These are phyloP conservation scores for Hygrophorus pudorinus DNA, from an alignment of 768 basidiomycete species.

Conservation along the genomic window DNA sequence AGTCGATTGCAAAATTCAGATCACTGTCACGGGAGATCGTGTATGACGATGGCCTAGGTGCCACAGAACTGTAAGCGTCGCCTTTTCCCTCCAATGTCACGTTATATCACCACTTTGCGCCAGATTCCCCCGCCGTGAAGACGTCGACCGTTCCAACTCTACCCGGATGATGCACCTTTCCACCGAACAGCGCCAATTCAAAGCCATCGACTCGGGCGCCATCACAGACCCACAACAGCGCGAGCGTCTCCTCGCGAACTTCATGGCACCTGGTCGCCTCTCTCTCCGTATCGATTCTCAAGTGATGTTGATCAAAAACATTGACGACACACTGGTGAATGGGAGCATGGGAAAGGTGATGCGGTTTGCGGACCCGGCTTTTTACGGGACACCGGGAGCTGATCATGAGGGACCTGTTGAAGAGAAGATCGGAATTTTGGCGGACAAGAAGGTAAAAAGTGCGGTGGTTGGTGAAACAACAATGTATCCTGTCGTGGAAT, in stretches of 20 bases:
- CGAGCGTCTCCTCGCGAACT: constrained; percentile 76
- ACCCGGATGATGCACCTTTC: constrained; percentile 53
- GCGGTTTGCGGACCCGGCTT: constrained; percentile 52
- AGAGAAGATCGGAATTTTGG: constrained; percentile 18
- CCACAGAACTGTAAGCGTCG: constrained; percentile 76
- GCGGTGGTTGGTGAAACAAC: constrained; percentile 10
- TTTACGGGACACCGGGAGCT: constrained; percentile 33
- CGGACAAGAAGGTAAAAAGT: constrained; percentile 20
- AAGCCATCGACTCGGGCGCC: constrained; percentile 54
- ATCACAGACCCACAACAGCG: constrained; percentile 44
- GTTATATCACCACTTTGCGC: neutral
- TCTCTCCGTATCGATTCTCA: constrained; percentile 71
- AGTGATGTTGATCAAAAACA: constrained; percentile 94
- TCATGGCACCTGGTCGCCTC: constrained; percentile 78
- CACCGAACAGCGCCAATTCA: constrained; percentile 43
- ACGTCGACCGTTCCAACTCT: constrained; percentile 81
- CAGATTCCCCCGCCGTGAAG: constrained; percentile 87
- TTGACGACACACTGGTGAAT: constrained; percentile 86
- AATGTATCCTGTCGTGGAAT: constrained; percentile 69
- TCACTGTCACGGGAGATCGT: constrained; percentile 57
- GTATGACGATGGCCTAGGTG: constrained; percentile 73
- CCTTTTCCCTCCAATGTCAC: neutral
- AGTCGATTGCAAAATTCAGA: constrained; percentile 64
- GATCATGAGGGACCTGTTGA: constrained; percentile 24
- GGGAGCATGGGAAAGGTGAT: constrained; percentile 85